These are phyloP conservation scores for Rhododendron griersonianum DNA, from an alignment of 148 eudicot genomes.

Conservation along the genomic window DNA sequence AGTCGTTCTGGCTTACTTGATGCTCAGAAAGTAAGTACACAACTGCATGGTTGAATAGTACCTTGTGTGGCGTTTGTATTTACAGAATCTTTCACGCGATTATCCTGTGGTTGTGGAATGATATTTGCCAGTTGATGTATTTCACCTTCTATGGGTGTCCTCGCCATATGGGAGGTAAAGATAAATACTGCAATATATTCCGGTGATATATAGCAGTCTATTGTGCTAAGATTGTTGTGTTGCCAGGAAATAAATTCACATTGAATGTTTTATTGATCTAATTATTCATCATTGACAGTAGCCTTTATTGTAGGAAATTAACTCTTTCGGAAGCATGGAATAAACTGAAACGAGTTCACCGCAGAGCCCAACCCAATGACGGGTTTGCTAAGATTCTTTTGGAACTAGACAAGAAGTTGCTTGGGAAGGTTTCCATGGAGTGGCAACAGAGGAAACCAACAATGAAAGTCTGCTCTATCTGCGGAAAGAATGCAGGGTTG, in stretches of 20 bases:
- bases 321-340: conserved; percentile 90
- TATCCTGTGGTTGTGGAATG: neutral
- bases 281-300: neutral
- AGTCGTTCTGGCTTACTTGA: conserved; percentile 77
- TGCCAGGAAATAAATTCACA: neutral
- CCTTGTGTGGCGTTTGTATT: neutral
- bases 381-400: conserved; percentile 86
- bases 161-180: neutral
- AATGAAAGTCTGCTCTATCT: conserved; percentile 92
- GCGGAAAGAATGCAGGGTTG: conserved; percentile 95
- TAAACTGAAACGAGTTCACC: conserved; percentile 67
- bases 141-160: neutral
- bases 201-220: neutral
- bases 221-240: neutral
- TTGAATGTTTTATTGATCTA: neutral
- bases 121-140: neutral
- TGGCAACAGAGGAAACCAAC: conserved; percentile 90
- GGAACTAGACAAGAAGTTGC: conserved; percentile 64
- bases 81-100: neutral
- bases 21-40: conserved; percentile 84
- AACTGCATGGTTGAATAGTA: neutral
- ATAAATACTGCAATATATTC: neutral
- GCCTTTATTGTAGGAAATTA: conserved; percentile 47
- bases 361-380: conserved; percentile 95
- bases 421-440: conserved; percentile 95